phyloP scores from a whole-genome alignment of 2,329 filamentous ascomycete genomes.

The Pseudogymnoascus sp. region DNA sequence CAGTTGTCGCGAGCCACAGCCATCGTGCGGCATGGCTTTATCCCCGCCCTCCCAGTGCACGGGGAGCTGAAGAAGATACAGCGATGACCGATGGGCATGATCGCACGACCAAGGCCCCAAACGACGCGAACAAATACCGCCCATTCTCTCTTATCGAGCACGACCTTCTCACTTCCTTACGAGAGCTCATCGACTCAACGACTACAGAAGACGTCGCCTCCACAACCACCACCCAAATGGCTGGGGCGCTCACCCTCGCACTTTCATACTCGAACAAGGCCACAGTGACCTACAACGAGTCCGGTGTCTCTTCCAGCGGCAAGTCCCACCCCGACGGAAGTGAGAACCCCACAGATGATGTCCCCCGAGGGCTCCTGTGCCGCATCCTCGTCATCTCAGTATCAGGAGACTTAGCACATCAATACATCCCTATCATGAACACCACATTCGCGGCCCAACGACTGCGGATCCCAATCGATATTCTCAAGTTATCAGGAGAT shows the following conservation, averaged over 20 bases:
- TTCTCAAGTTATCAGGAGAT: slow-evolving; percentile 75
- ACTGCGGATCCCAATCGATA: slow-evolving; percentile 83
- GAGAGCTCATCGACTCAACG: slow-evolving; percentile 65
- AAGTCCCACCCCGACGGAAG: slow-evolving; percentile 19
- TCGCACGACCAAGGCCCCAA: slow-evolving; percentile 28
- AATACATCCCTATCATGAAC: slow-evolving; percentile 99
- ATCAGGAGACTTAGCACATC: slow-evolving; percentile 72
- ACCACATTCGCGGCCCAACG: slow-evolving; percentile 92
- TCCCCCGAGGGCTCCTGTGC: slow-evolving; percentile 54
- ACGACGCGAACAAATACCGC: slow-evolving; percentile 78
- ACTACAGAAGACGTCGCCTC: slow-evolving; percentile 55
- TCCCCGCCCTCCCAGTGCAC: slow-evolving; percentile 46
- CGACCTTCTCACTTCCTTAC: slow-evolving; percentile 68
- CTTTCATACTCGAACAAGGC: slow-evolving; percentile 82
- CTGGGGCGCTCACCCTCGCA: slow-evolving; percentile 83
- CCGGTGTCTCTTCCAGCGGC: slow-evolving; percentile 28
- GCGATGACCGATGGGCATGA: slow-evolving; percentile 46
- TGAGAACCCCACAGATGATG: slow-evolving; percentile 27
- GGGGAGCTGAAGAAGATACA: slow-evolving; percentile 42
- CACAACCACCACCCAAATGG: slow-evolving; percentile 76
- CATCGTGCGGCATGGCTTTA: slow-evolving; percentile 88
- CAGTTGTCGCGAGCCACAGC: slow-evolving; percentile 82
- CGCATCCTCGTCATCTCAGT: slow-evolving; percentile 89
- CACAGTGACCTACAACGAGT: slow-evolving; percentile 33
- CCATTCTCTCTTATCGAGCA: slow-evolving; percentile 84